Conservation (phyloP, 345 rosid species). For the Sisymbrium irio region DNA sequence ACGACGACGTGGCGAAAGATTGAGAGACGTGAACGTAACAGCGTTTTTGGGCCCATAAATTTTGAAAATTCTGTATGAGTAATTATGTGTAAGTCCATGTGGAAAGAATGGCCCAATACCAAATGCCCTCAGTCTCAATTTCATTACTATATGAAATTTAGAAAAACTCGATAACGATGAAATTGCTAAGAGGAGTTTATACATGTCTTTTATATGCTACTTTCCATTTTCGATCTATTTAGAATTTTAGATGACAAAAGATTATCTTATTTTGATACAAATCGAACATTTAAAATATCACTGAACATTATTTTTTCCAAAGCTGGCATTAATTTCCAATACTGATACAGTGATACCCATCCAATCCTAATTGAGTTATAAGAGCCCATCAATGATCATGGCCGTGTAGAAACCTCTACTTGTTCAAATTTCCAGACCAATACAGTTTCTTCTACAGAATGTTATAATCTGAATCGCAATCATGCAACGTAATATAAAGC, state of each 20-base stretch:
- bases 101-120: neutral
- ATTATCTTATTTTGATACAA: too few species aligned
- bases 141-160: neutral
- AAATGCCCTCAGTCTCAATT: neutral
- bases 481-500: neutral
- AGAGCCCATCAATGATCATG: neutral
- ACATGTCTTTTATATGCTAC: too few species aligned
- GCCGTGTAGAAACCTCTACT: neutral
- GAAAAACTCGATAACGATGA: too few species aligned
- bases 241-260: too few species aligned
- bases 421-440: neutral
- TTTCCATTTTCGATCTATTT: too few species aligned
- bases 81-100: too few species aligned
- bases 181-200: too few species aligned
- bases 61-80: neutral
- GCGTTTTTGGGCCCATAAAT: neutral
- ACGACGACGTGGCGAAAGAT: neutral
- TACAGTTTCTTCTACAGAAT: too few species aligned
- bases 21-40: neutral
- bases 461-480: neutral
- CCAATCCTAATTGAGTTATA: neutral
- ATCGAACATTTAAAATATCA: too few species aligned
- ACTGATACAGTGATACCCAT: too few species aligned
- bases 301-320: too few species aligned
- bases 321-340: too few species aligned